A percentile compares a stretch with the other conserved stretches of the same genome.
These are phyloP conservation scores for Waltiozyma sp. DNA, from an alignment of 1,139 yeast genomes.

Conservation along the genomic window DNA sequence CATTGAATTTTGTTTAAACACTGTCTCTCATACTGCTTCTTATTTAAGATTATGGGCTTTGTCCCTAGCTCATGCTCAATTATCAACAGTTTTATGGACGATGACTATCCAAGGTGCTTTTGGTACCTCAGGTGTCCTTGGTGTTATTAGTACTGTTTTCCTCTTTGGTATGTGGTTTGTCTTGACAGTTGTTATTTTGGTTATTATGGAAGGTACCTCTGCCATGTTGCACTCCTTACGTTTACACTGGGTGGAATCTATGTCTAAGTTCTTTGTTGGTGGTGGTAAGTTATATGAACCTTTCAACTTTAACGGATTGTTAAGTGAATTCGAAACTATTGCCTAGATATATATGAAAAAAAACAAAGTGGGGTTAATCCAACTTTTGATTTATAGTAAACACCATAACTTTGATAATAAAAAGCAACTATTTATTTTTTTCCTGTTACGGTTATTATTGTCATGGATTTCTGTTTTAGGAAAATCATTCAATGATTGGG, in stretches of 20 bases:
- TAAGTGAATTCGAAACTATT: constrained; percentile 9
- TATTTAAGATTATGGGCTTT: constrained; percentile 95
- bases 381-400: no score
- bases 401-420: no score
- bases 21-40: constrained; percentile 97
- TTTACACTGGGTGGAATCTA: constrained; percentile 98
- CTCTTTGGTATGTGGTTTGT: constrained; percentile 93
- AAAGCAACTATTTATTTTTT: no score
- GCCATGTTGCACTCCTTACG: constrained; percentile 97
- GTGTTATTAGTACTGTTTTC: constrained; percentile 62
- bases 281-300: constrained; percentile 89
- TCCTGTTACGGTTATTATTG: no score
- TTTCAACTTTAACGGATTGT: constrained; percentile 41
- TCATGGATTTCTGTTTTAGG: no score
- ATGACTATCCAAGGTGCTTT: constrained; percentile 89
- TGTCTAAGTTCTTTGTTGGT: constrained; percentile 96
- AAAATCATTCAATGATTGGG: no score
- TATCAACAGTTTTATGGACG: constrained; percentile 88
- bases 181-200: constrained; percentile 81
- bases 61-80: constrained; percentile 93
- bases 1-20: constrained; percentile 92
- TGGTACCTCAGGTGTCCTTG: constrained; percentile 56
- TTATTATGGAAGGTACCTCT: constrained; percentile 96
- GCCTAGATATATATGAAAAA: no score
- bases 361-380: no score